phyloP scores from a whole-genome alignment of 129 eudicot species.

The Heracleum sosnowskyi region DNA sequence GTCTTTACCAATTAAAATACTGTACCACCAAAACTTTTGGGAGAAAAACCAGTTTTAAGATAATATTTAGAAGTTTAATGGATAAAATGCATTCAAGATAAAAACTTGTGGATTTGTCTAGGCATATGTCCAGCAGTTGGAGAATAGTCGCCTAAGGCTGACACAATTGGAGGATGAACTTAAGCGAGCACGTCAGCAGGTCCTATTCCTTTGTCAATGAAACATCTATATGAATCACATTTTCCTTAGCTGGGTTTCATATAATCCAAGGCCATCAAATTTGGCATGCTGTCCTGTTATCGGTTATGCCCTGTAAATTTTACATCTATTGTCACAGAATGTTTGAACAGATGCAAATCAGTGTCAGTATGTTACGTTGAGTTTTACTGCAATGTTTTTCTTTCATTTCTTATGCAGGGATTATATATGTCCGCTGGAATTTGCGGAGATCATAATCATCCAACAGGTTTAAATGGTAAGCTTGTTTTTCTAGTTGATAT shows the following conservation, averaged over 20 bases:
- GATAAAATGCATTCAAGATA: not conserved
- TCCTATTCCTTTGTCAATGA: conserved; percentile 2
- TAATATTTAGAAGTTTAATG: not conserved
- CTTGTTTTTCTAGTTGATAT: not conserved
- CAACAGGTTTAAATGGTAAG: conserved; percentile 43
- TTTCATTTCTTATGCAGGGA: conserved; percentile 30
- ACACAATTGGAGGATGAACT: conserved; percentile 82
- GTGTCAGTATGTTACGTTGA: not conserved
- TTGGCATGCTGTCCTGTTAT: not conserved
- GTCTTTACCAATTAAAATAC: not conserved
- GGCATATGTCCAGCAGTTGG: conserved; percentile 99
- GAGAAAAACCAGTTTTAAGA: not conserved
- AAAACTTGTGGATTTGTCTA: conserved; percentile 15
- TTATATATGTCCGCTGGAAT: conserved; percentile 36
- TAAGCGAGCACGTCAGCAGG: conserved; percentile 84
- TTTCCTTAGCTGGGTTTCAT: not conserved
- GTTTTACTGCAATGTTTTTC: not conserved
- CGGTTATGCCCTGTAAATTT: not conserved
- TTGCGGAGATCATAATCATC: conserved; percentile 44
- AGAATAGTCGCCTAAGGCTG: conserved; percentile 69
- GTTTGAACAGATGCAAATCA: not conserved
- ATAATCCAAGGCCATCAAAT: too few relatives aligned
- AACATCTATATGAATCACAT: too few relatives aligned
- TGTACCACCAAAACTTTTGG: not conserved
- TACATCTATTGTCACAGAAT: not conserved